Evolutionary conservation across 345 rosid species (phyloP).

Genomic region (Salix koriyanagi): DNA sequence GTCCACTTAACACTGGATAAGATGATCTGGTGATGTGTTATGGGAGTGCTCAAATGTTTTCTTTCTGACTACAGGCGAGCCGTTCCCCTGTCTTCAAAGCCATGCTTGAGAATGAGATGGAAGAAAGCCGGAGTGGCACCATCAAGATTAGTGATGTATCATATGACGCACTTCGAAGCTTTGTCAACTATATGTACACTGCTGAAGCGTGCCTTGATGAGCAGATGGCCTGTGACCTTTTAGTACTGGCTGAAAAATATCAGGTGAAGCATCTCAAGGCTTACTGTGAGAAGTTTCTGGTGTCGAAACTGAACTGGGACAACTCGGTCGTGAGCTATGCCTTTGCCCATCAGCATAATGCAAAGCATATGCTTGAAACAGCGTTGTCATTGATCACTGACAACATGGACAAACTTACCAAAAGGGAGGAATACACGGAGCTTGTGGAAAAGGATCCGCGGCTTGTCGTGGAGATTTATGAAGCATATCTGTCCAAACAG

Average conservation of each 20-base stretch:
- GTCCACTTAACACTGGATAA: not conserved
- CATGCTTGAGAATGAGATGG: slow-evolving; percentile 86
- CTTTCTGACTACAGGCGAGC: slow-evolving; percentile 39
- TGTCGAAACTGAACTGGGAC: slow-evolving; percentile 71
- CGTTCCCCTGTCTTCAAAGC: slow-evolving; percentile 87
- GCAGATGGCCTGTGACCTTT: slow-evolving; percentile 72
- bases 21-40: not conserved
- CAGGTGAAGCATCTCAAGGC: slow-evolving; percentile 74
- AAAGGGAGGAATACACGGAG: slow-evolving; percentile 60
- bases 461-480: slow-evolving; percentile 72
- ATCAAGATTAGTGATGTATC: slow-evolving; percentile 69
- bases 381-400: slow-evolving; percentile 60
- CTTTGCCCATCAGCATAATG: slow-evolving; percentile 81
- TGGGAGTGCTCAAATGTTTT: not conserved
- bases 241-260: slow-evolving; percentile 79
- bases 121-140: slow-evolving; percentile 75
- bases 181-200: slow-evolving; percentile 64
- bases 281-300: slow-evolving; percentile 66
- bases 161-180: slow-evolving; percentile 58
- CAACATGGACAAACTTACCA: slow-evolving; percentile 76
- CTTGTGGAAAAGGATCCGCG: slow-evolving; percentile 74
- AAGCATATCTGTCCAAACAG: slow-evolving; percentile 64
- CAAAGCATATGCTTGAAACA: slow-evolving; percentile 60
- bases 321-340: slow-evolving; percentile 69
- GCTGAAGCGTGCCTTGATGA: slow-evolving; percentile 80